Conservation (phyloP, 768 basidiomycete species). For the Lactifluus volemus region DNA sequence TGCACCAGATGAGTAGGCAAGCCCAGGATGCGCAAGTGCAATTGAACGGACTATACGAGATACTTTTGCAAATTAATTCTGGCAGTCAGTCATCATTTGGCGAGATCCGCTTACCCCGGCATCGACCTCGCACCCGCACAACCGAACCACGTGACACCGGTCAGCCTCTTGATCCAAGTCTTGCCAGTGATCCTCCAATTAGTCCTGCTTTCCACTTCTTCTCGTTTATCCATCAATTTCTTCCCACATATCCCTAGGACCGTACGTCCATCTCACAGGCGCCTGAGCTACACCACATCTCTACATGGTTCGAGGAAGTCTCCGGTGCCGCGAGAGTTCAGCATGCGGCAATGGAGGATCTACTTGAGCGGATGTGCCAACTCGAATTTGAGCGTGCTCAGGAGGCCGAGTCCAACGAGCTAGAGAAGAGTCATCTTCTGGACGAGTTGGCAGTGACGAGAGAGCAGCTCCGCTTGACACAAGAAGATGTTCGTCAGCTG, state of each 20-base stretch:
- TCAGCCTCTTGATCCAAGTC: neutral
- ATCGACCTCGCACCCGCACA: neutral
- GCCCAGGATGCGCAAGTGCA: neutral
- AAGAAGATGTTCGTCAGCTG: neutral
- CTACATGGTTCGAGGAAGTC: too few relatives aligned
- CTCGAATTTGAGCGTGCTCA: neutral
- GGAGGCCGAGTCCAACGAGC: neutral
- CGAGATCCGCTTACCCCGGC: neutral
- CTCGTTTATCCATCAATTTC: neutral
- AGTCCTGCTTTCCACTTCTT: neutral
- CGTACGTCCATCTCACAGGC: neutral
- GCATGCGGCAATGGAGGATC: neutral
- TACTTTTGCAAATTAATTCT: neutral
- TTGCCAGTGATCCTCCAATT: too few relatives aligned
- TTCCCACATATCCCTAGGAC: neutral
- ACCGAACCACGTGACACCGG: neutral
- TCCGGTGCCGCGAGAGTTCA: neutral
- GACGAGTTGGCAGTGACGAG: neutral
- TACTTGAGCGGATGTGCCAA: neutral
- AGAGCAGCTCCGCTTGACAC: neutral
- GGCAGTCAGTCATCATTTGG: neutral
- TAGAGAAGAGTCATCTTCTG: neutral
- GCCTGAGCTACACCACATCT: neutral
- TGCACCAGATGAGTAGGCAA: neutral
- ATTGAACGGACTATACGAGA: neutral